Base-by-base conservation (phyloP, 2,329 filamentous ascomycete genomes). In the Teratosphaeria viscida region DNA sequence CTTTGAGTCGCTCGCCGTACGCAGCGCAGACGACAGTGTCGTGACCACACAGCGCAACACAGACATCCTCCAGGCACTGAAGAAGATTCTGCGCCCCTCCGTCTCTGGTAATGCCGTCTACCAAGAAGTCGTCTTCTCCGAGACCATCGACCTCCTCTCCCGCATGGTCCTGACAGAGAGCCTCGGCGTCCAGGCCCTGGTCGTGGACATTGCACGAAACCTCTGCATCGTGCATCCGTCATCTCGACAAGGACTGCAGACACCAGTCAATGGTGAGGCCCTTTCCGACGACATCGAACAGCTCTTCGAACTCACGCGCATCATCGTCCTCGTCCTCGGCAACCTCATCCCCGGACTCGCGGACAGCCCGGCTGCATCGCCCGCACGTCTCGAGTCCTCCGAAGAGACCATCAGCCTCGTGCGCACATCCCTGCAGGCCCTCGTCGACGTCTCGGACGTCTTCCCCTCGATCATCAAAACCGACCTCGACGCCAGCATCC, bases 91-190 rank as follows among this genome's bases (percentile, higher is more conserved):
- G 16, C 88, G 94, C 59, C 94, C 95, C 2, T 90, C 91, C 57
- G 92, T 99, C 14, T 95, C 92, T 52, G 94, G 95, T 2, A 92
- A 96, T 73, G 92, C 94, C 5, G 95, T 99, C 63, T 99, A 97
- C 70, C 87, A 95, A 67, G 91, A 96, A 59, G 90, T 92, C 7
- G 89, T 99, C 54, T 99, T 99, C 72, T 89, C 91, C 0, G 94
- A 99, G 76, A 96, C 92, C 0, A 96, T 97, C 86, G 94, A 99
- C 68, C 83, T 96, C 57, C 82, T 99, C 3, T 92, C 97, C 73
- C 85, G 94, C 6, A 83, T 99, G 43, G 91, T 95, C 3, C 81
- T 99, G 61, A 99, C 92, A 0, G 92, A 97, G 71, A 89, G 88
- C 0, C 80, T 94, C 29, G 87, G 91, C 62, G 89, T 97, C 23